Evolutionary conservation across 805 yeast species (phyloP), one percentile per base, ranked within the genome.

Genomic region (Metschnikowia cubensis): DNA sequence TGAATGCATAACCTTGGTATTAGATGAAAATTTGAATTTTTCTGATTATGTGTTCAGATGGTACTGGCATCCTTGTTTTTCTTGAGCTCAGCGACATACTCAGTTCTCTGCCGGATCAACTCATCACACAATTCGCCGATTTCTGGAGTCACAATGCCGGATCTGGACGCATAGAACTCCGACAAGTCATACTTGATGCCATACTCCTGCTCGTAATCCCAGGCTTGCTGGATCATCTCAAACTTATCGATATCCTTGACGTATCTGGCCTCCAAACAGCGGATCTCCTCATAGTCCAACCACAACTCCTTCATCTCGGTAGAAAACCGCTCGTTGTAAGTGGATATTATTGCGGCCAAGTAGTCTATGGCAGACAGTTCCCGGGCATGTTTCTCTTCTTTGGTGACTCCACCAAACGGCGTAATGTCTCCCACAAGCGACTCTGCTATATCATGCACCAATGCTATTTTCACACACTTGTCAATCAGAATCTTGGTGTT

Each of bases 401-500:
- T 89, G 42, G 82, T 73, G 31, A 91, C 80, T 0, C 51, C 78
- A 62, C 70, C 90, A 87, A 66, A 80, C 68, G 59, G 99, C 1
- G 96, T 90, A 45, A 92, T 88, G 66, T 92, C 99, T 32, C 99
- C 99, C 13, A 92, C 98, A 29, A 92, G 71, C 3, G 91, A 68
- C 73, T 92, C 99, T 10, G 98, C 97, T 60, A 92, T 87, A 67
- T 92, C 99, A 72, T 92, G 99, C 32, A 90, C 83, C 37, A 90
- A 73, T 1, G 97, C 90, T 48, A 92, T 90, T 68, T 87, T 85
- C 45, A 84, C 85, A 72, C 97, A 89, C 58, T 81, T 81, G 52
- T 79, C 76, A 22, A 79, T 73, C 66, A 87, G 82, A 32, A 87
- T 73, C 2, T 72, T 67, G n/a, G 68, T 66, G 45, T 76, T 58